Evolutionary conservation across 805 yeast genomes (phyloP).

Genomic region (Diddensiella caesifluorescens): DNA sequence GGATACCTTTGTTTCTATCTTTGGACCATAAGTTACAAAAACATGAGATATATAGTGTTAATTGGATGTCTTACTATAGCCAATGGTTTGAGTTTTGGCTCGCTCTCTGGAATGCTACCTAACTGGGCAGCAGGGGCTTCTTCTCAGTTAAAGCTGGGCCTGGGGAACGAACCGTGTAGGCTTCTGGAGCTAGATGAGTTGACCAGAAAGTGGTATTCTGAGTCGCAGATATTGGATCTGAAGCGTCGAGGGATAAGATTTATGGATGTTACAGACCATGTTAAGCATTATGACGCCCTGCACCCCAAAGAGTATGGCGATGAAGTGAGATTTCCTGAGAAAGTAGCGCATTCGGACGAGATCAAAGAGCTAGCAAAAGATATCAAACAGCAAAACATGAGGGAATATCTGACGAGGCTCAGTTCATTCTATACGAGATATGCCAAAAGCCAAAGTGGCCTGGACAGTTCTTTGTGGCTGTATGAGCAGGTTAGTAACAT

Average conservation of each 20-base stretch:
- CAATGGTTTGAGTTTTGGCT: conserved; percentile 7
- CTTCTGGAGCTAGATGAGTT: conserved; percentile 17
- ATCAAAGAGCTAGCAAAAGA: conserved; percentile 40
- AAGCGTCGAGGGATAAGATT: conserved; percentile 46
- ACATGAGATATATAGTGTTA: too few species aligned
- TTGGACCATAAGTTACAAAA: too few species aligned
- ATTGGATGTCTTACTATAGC: not conserved
- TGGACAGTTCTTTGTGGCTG: conserved; percentile 68
- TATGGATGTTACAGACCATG: conserved; percentile 57
- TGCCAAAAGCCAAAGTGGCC: conserved; percentile 67
- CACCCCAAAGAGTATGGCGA: conserved; percentile 26
- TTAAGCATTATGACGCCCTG: conserved; percentile 4
- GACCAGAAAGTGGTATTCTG: conserved; percentile 30
- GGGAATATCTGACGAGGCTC: conserved; percentile 52
- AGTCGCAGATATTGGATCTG: conserved; percentile 41
- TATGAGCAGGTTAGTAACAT: conserved; percentile 39
- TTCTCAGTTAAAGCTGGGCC: not conserved
- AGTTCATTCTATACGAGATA: conserved; percentile 71
- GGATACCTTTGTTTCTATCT: too few species aligned
- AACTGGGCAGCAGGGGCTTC: not conserved
- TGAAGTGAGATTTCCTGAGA: conserved; percentile 53
- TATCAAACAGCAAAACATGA: conserved; percentile 46
- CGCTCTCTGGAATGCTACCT: not conserved
- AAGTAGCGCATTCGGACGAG: conserved; percentile 33
- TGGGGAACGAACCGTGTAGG: conserved; percentile 4